Evolutionary conservation across 2,329 filamentous ascomycete species (phyloP).

Genomic region (Trichothecium sympodiale): DNA sequence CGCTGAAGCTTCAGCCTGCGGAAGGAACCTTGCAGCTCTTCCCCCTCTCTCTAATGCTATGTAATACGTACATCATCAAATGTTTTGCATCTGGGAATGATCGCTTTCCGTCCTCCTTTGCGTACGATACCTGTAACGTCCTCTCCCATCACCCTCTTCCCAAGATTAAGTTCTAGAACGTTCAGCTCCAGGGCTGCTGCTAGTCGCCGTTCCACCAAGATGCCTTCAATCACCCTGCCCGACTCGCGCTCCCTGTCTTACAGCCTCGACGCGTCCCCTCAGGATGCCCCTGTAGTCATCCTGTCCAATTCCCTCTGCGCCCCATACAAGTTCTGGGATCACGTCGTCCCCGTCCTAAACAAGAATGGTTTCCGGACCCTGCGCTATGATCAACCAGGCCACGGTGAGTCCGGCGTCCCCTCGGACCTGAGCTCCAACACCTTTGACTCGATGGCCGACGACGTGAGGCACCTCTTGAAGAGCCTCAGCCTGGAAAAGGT

Average conservation of each 20-base stretch:
- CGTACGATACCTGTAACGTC: too few species aligned
- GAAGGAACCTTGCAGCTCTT: too few species aligned
- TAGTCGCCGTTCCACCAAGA: too few species aligned
- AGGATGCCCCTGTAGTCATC: slow-evolving; percentile 19
- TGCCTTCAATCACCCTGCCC: slow-evolving; percentile 11
- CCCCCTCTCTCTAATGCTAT: too few species aligned
- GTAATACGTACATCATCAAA: too few species aligned
- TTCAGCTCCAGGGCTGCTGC: too few species aligned
- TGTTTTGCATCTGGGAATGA: too few species aligned
- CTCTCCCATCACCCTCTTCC: not conserved
- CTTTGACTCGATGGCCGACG: slow-evolving; percentile 25
- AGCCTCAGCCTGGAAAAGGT: slow-evolving; percentile 18
- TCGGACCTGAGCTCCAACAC: slow-evolving; percentile 20
- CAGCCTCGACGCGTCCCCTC: slow-evolving; percentile 12
- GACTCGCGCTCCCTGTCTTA: slow-evolving; percentile 19
- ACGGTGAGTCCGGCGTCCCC: slow-evolving; percentile 25
- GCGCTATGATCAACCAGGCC: slow-evolving; percentile 31
- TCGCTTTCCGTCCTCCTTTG: too few species aligned
- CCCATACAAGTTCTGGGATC: slow-evolving; percentile 26
- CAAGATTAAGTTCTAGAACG: not conserved
- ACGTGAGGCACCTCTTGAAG: slow-evolving; percentile 22
- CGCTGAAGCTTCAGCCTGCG: too few species aligned
- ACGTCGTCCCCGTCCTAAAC: slow-evolving; percentile 21
- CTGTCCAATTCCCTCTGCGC: slow-evolving; percentile 28
- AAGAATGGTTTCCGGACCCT: slow-evolving; percentile 25